Conservation (phyloP, 768 basidiomycete species). For the Russula dissimulans region DNA sequence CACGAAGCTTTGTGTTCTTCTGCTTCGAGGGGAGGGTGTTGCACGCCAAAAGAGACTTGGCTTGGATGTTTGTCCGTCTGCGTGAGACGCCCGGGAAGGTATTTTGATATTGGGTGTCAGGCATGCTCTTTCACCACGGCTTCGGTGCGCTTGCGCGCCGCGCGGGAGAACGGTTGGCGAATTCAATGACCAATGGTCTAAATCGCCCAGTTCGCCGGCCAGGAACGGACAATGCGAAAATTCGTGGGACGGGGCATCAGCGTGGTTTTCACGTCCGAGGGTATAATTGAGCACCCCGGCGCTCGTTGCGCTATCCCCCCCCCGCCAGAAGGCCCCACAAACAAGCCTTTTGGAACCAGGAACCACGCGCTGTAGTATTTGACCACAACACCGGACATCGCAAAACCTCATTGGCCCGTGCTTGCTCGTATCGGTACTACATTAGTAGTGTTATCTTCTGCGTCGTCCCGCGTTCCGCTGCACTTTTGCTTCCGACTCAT, state of each 20-base stretch:
- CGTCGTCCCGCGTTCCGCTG: no score
- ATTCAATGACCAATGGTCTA: no score
- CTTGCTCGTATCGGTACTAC: not conserved
- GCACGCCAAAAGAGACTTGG: no score
- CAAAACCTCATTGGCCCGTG: not conserved
- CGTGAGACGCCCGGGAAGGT: no score
- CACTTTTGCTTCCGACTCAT: not conserved
- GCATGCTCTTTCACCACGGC: no score
- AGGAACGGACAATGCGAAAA: slow-evolving; percentile 6
- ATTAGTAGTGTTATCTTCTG: no score
- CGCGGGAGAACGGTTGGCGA: no score
- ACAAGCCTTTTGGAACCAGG: slow-evolving; percentile 6
- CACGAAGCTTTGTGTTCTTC: no score
- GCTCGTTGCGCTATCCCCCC: not conserved
- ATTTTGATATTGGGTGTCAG: no score
- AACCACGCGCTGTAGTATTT: slow-evolving; percentile 12
- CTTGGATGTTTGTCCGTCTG: no score
- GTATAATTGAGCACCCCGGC: not conserved
- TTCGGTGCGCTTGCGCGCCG: no score
- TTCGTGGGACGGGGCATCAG: not conserved
- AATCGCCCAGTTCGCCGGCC: not conserved
- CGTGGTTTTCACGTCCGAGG: not conserved
- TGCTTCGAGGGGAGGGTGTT: no score
- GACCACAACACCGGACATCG: not conserved
- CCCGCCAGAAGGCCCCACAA: not conserved